These are phyloP conservation scores for Haemoproteus tartakovskyi DNA, from an alignment of 169 alveolate species.

Conservation along the genomic window DNA sequence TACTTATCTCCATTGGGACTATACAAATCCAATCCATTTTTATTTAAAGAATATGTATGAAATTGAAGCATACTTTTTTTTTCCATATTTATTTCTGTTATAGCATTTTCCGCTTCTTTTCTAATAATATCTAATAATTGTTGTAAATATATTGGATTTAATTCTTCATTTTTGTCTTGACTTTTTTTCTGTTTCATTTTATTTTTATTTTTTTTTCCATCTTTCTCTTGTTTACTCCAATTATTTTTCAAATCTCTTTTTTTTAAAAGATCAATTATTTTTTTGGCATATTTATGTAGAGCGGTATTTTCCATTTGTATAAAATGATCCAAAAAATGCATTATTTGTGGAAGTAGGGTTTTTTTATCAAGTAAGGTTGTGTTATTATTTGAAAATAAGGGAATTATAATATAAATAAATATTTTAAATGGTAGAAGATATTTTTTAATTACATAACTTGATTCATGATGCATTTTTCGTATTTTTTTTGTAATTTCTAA, in stretches of 20 bases:
- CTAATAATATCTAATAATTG: slow-evolving; percentile 30
- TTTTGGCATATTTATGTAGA: slow-evolving; percentile 10
- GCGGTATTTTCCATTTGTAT: slow-evolving; percentile 24
- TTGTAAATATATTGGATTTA: slow-evolving; percentile 15
- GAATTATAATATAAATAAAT: slow-evolving; percentile 46
- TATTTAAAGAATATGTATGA: slow-evolving; percentile 9
- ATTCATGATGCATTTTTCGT: not conserved
- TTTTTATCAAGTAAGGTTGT: slow-evolving; percentile 26
- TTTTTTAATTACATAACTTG: slow-evolving; percentile 20
- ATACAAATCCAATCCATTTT: slow-evolving; percentile 5
- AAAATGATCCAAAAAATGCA: slow-evolving; percentile 6
- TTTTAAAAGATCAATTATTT: slow-evolving; percentile 4
- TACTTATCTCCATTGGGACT: slow-evolving; percentile 11
- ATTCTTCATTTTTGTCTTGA: not conserved
- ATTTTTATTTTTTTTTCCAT: too few relatives aligned
- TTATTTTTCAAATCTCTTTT: slow-evolving; percentile 1
- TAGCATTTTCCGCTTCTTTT: slow-evolving; percentile 21
- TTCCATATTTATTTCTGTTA: slow-evolving; percentile 41
- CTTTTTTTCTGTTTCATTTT: too few relatives aligned
- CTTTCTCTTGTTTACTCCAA: too few relatives aligned
- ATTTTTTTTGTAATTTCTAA: slow-evolving; percentile 18
- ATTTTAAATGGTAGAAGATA: slow-evolving; percentile 32
- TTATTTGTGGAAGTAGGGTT: too few relatives aligned
- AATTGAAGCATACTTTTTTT: slow-evolving; percentile 13
- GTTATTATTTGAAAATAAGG: slow-evolving; percentile 17